Evolutionary conservation across 2,329 filamentous ascomycete genomes (phyloP).

Genomic region (Aspergillus caelatus): DNA sequence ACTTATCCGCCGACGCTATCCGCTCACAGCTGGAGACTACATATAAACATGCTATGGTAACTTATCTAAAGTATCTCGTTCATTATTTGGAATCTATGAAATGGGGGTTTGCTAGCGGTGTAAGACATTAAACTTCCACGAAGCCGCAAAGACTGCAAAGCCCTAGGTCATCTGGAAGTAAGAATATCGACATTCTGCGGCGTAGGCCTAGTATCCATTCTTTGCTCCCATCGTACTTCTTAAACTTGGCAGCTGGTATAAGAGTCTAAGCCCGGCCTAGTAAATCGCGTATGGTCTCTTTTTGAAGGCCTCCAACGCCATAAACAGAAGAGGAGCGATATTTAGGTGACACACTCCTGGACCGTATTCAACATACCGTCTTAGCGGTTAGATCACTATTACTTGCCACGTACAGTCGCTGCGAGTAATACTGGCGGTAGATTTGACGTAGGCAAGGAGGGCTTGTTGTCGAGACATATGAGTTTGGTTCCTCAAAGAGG

Average conservation of each 20-base stretch:
- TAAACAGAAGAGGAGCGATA: background rate
- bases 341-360: background rate
- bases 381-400: background rate
- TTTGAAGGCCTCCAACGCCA: background rate
- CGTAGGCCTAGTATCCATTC: background rate
- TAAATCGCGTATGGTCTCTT: background rate
- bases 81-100: background rate
- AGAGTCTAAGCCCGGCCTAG: background rate
- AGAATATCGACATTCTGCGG: background rate
- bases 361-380: background rate
- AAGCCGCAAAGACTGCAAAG: background rate
- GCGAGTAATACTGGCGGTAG: background rate
- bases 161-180: background rate
- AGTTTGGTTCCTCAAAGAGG: too few species aligned
- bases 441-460: background rate
- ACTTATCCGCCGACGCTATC: constrained; percentile 19
- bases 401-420: background rate
- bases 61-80: background rate
- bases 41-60: background rate
- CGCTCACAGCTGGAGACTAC: constrained; percentile 3
- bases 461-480: background rate
- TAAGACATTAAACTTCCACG: background rate
- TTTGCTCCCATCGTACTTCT: background rate
- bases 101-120: background rate
- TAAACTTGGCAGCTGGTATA: background rate